Conservation (phyloP, 345 rosid genomes). For the Populus nigra region DNA sequence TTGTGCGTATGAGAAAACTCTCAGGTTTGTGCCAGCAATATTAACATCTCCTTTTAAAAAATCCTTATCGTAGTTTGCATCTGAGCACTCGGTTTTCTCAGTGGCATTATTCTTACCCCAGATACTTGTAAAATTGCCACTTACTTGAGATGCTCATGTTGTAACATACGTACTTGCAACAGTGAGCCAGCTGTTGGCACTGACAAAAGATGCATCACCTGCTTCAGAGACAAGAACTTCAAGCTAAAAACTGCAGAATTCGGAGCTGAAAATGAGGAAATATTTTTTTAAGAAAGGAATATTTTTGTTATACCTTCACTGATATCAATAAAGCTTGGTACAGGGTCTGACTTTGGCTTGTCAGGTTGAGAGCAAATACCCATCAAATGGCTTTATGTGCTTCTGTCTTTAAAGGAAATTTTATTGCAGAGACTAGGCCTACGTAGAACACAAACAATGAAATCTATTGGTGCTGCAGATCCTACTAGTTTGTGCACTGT, state of each 20-base stretch:
- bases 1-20: slow-evolving; percentile 15
- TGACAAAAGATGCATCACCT: slow-evolving; percentile 1
- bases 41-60: slow-evolving; percentile 3
- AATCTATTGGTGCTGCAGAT: too few species aligned
- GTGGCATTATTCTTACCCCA: background rate
- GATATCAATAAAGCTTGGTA: too few species aligned
- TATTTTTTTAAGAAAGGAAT: background rate
- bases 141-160: slow-evolving; percentile 3
- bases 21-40: slow-evolving; percentile 6
- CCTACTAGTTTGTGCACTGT: too few species aligned
- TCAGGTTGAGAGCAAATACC: slow-evolving; percentile 7
- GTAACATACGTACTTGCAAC: slow-evolving; percentile 11
- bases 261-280: background rate
- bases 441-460: too few species aligned
- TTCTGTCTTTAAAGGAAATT: too few species aligned
- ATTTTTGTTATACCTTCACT: background rate
- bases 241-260: background rate
- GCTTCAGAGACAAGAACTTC: background rate
- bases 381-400: background rate
- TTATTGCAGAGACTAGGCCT: too few species aligned
- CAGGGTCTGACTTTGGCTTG: background rate
- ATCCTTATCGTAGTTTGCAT: background rate
- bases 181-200: slow-evolving; percentile 5
- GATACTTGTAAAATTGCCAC: slow-evolving; percentile 6
- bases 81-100: slow-evolving; percentile 4